Evolutionary conservation across 176 grass and related monocot species (phyloP).

Genomic region (Microstegium vimineum): DNA sequence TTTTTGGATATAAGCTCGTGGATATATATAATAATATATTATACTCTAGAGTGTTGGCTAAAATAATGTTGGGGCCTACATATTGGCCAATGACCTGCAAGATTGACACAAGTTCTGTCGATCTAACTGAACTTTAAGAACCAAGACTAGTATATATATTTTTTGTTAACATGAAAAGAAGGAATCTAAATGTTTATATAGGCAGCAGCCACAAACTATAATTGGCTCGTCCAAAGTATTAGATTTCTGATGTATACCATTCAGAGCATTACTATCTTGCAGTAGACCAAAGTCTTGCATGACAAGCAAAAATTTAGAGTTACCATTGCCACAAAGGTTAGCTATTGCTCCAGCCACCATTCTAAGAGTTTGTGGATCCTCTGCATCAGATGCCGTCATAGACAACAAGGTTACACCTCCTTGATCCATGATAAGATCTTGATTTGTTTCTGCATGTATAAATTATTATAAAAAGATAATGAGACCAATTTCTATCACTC

Average conservation of each 20-base stretch:
- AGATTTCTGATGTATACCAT: not conserved
- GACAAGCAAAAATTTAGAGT: conserved; percentile 24
- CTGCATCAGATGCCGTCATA: conserved; percentile 92
- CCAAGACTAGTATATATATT: not conserved
- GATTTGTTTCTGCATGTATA: conserved; percentile 79
- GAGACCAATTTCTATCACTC: conserved; percentile 12
- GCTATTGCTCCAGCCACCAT: conserved; percentile 99
- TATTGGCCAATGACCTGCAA: not conserved
- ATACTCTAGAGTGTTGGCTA: not conserved
- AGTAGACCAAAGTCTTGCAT: not conserved
- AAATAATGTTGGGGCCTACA: not conserved
- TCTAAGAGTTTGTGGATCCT: conserved; percentile 94
- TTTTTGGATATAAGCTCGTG: not conserved
- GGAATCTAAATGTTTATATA: not conserved
- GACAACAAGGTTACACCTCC: conserved; percentile 85
- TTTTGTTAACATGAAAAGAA: not conserved
- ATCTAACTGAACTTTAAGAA: not conserved
- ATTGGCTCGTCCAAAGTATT: not conserved
- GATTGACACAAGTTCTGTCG: not conserved
- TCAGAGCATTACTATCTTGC: conserved; percentile 10
- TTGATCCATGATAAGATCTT: conserved; percentile 98
- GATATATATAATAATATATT: no score
- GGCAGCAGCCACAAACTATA: not conserved
- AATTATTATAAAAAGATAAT: conserved; percentile 18
- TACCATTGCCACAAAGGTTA: conserved; percentile 99